Base-by-base conservation (phyloP, 2,329 filamentous ascomycete genomes). In the Pyricularia sp. region DNA sequence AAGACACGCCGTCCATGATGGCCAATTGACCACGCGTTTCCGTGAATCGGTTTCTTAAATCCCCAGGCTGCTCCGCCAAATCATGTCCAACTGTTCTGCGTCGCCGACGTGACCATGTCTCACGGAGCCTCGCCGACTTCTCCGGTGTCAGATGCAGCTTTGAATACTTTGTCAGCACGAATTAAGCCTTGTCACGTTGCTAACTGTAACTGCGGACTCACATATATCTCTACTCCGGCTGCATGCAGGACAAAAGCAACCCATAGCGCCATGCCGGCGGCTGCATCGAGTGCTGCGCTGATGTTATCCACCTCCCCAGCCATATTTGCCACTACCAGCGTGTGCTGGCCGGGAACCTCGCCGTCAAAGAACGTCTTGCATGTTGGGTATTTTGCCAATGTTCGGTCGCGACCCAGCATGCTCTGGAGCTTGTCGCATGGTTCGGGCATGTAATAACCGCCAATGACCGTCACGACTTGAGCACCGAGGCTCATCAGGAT, bases 31-130 rank as follows among this genome's bases (percentile, higher is more conserved):
- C 33, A 17, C 33, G 12, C 12, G 12, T 5, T 14, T 9, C 33
- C 33, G 9, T 6, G 33, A 14, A 36, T 9, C 33, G 12, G 33
- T 14, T 17, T 14, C 12, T n/a, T 6, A 55, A n/a, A 9, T 20
- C 42, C 42, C 4, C 20, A n/a, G 9, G 42, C 20, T 20, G 17
- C 42, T 61, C 6, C 2, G 23, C n/a, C 20, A 26, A 26, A n/a
- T 80, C 78, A 58, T 74, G 78, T 75, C 83, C 81, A 0, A 85
- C 86, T 5, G 82, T 81, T 70, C 84, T 84, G 9, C 86, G 71
- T 72, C 89, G 86, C 58, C 82, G 78, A 73, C 86, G 81, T 71
- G 86, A 87, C 9, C 83, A 85, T 1, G 88, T 79, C n/a, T 80
- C 78, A 11, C 86, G 80, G 63, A 89, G 75, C 7, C 86, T 78